A percentile compares a stretch with the other conserved stretches of the same genome.
Conservation (phyloP, 2,329 filamentous ascomycete species). For the Tolypocladium paradoxum region DNA sequence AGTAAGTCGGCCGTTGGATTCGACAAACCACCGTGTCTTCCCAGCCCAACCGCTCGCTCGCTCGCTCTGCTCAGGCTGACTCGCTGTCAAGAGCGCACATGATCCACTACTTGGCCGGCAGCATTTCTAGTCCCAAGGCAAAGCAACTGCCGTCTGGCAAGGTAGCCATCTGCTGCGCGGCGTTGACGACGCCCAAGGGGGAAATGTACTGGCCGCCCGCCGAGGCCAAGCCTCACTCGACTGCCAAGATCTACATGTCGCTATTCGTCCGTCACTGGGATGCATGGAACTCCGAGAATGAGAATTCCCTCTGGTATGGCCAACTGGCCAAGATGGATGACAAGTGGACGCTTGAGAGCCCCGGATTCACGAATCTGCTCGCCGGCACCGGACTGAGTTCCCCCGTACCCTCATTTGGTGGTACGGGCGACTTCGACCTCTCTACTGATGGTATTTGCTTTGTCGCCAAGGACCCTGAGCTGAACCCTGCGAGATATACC, state of each 20-base stretch:
- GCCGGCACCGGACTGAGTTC: slow-evolving; percentile 47
- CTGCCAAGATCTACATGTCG: slow-evolving; percentile 60
- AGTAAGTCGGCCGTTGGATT: slow-evolving; percentile 22
- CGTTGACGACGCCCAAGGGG: slow-evolving; percentile 57
- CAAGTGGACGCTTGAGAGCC: slow-evolving; percentile 29
- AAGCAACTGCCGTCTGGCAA: slow-evolving; percentile 37
- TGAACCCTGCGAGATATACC: slow-evolving; percentile 64
- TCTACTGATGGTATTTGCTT: slow-evolving; percentile 56
- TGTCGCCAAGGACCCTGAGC: slow-evolving; percentile 60
- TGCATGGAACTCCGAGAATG: slow-evolving; percentile 57
- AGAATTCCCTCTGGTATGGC: slow-evolving; percentile 64
- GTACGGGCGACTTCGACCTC: slow-evolving; percentile 70
- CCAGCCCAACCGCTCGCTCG: background rate
- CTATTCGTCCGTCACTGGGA: slow-evolving; percentile 82
- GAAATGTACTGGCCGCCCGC: slow-evolving; percentile 55
- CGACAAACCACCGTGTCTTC: background rate
- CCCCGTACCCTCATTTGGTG: slow-evolving; percentile 71
- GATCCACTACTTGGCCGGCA: slow-evolving; percentile 38
- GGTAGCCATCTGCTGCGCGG: slow-evolving; percentile 48
- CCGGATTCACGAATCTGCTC: slow-evolving; percentile 52
- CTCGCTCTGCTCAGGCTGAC: background rate
- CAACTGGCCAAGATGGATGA: slow-evolving; percentile 37
- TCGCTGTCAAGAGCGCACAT: slow-evolving; percentile 25
- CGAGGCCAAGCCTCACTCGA: slow-evolving; percentile 47
- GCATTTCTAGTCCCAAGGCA: slow-evolving; percentile 48